Evolutionary conservation across 1,284 basidiomycete genomes (phyloP).

Genomic region (Rhizoctonia solani): DNA sequence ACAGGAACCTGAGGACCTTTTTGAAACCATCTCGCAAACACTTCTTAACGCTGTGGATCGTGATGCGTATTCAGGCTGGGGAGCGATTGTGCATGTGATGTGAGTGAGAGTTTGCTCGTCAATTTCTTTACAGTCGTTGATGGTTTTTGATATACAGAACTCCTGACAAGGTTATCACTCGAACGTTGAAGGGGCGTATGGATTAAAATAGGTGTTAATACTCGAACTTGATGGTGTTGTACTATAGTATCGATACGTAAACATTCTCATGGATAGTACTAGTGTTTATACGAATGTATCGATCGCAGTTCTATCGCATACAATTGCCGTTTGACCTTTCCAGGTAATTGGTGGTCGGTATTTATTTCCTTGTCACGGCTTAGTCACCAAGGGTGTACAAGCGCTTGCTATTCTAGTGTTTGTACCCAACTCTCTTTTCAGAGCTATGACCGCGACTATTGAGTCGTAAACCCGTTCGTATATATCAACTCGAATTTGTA

Average conservation of each 20-base stretch:
- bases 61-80: conserved; percentile 97
- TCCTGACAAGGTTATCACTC: conserved; percentile 82
- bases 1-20: conserved; percentile 90
- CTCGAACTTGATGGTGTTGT: neutral
- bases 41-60: conserved; percentile 94
- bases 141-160: conserved; percentile 60
- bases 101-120: too few species aligned
- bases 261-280: too few species aligned
- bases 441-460: neutral
- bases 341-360: too few species aligned
- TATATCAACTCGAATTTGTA: too few species aligned
- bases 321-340: too few species aligned
- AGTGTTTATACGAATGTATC: too few species aligned
- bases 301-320: too few species aligned
- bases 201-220: conserved; percentile 58
- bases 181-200: conserved; percentile 88
- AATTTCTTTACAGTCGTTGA: neutral
- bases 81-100: conserved; percentile 94
- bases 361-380: too few species aligned
- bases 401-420: too few species aligned
- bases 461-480: too few species aligned
- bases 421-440: too few species aligned
- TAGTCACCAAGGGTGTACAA: too few species aligned
- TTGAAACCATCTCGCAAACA: conserved; percentile 98
- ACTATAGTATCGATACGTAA: neutral